Base-by-base conservation (phyloP, 2,329 filamentous ascomycete species). In the Ophiocordyceps camponoti-leonardi region DNA sequence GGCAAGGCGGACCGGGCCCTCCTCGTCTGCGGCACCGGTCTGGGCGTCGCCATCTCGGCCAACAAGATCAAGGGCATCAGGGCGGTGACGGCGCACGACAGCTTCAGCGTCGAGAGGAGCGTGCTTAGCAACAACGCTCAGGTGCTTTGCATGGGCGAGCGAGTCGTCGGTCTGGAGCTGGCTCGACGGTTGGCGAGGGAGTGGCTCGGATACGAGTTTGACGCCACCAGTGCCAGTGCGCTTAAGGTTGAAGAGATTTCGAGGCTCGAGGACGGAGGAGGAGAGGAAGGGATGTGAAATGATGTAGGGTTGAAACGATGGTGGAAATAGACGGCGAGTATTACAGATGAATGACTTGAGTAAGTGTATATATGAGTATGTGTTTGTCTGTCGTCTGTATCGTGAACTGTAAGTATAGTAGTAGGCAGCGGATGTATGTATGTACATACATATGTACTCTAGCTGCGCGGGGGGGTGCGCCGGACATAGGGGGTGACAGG, bases 41-140 rank as follows among this genome's bases (percentile, higher is more conserved):
- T 94, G 8, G 86, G 86, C 19, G 86, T 94, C 8, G 86, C 86
- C 54, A 93, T 93, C 58, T 68, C 77, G n/a, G 86, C 86, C 52
- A 93, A 93, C 71, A 93, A 93, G 63, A 78, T 93, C 51, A 81
- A 79, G 47, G 86, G 86, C 6, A 77, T 93, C 49, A 71, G 86
- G 22, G 86, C 86, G n/a, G 86, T 93, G 18, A 93, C 86, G 6
- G 86, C 86, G 1, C 86, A 94, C 61, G 86, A 93, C 59, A 81
- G 79, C 52, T 94, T 88, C 68, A 81, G 75, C 46, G 84, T 93
- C 6, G 86, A 93, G 71, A 68, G 85, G 44, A 79, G 82, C 19
- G 75, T 93, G 12, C 65, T 90, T 56, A 86, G 81, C 66, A 93
- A 93, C 61, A 81, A 93, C 59, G 84, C 85, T 3, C 86, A 94